phyloP scores from a whole-genome alignment of 2,329 filamentous ascomycete species.

The Fusarium penzigii region DNA sequence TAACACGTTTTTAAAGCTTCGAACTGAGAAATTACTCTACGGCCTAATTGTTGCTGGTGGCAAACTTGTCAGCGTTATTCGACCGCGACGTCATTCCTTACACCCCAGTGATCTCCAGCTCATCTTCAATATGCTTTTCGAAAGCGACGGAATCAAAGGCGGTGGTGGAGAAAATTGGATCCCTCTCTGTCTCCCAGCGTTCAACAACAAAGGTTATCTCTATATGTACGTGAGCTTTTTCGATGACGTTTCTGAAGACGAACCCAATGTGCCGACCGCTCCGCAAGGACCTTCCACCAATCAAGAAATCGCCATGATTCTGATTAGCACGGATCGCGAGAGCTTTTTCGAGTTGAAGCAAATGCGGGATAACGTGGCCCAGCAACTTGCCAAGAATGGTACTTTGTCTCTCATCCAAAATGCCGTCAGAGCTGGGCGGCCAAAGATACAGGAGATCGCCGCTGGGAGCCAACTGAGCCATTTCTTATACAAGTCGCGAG shows the following conservation, averaged over 20 bases:
- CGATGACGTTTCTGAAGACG: constrained; percentile 52
- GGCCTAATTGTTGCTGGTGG: constrained; percentile 92
- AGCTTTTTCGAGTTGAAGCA: constrained; percentile 87
- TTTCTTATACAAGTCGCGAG: constrained; percentile 92
- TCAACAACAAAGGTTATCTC: constrained; percentile 94
- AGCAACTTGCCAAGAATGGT: constrained; percentile 74
- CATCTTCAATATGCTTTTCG: constrained; percentile 99
- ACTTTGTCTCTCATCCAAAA: constrained; percentile 73
- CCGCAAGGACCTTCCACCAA: constrained; percentile 67
- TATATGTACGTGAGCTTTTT: constrained; percentile 99
- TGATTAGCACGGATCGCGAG: constrained; percentile 92
- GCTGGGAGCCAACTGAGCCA: constrained; percentile 81
- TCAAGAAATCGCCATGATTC: constrained; percentile 83
- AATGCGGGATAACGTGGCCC: constrained; percentile 62
- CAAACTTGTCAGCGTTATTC: constrained; percentile 88
- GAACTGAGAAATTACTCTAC: constrained; percentile 80
- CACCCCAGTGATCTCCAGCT: constrained; percentile 95
- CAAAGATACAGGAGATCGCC: constrained; percentile 71
- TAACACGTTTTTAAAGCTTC: constrained; percentile 78
- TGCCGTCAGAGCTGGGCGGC: constrained; percentile 71
- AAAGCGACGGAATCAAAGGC: constrained; percentile 86
- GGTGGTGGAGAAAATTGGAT: constrained; percentile 97
- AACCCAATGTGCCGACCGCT: constrained; percentile 49
- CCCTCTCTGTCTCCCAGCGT: constrained; percentile 90
- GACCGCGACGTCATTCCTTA: constrained; percentile 90